Evolutionary conservation across 2,329 filamentous ascomycete genomes (phyloP), one percentile per base, ranked within the genome.

Genomic region (Diaporthe batatas): DNA sequence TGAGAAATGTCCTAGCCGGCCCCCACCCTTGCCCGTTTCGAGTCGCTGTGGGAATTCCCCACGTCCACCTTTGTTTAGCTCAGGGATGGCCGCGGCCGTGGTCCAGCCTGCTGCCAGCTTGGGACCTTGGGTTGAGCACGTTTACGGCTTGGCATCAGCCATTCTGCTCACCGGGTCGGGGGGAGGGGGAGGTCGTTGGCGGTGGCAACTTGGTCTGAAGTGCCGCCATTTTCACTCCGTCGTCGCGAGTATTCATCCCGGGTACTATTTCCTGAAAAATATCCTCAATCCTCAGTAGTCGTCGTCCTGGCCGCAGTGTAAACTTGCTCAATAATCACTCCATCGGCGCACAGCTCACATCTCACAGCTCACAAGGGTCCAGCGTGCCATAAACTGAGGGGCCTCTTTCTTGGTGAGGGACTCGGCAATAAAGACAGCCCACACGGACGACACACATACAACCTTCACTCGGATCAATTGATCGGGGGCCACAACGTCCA

Each of bases 41-140:
- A 42, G 44, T 18, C 16, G 34, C n/a, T 11, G 21, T 23, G 25
- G 10, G 11, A n/a, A 34, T 3, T 49, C 59, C 47, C 55, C 44
- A 53, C 54, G 68, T 53, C 57, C 42, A 62, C 42, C 32, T 8
- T 8, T 25, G 44, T 25, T 21, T 36, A 54, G 34, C 51, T 65
- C 65, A 68, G 54, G 47, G 64, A 69, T 53, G 36, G 29, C 57
- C 32, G 32, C 32, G n/a, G 55, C 32, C 32, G 39, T 51, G 23
- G 44, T 34, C 29, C 29, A 29, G 29, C 29, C 29, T 29, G 34
- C 29, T 29, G 34, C 32, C 23, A 70, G 44, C 32, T 62, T 64
- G 58, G 47, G 57, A 70, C 32, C 32, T 62, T 64, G 58, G 47
- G 57, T 65, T 73, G 72, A 70, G 72, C 72, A 73, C 64, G 29